A percentile compares a stretch with the other conserved stretches of the same genome.
phyloP scores from a whole-genome alignment of 169 alveolate genomes.

The Cryptosporidium parvum region DNA sequence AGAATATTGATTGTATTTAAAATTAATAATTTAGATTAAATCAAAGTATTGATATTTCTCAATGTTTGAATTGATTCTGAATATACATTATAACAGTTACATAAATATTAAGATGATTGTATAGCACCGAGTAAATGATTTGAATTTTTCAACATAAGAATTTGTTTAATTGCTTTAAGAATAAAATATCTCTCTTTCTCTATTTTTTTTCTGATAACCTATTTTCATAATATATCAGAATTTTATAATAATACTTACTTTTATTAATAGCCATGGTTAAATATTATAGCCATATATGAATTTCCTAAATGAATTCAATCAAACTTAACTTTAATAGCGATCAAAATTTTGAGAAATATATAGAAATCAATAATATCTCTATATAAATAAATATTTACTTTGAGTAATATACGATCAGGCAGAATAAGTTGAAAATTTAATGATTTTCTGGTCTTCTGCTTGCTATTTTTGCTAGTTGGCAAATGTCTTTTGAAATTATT shows the following conservation, averaged over 20 bases:
- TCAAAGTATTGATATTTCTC: background rate
- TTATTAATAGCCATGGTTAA: slow-evolving; percentile 48
- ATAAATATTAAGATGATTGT: background rate
- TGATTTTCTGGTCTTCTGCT: background rate
- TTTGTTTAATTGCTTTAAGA: background rate
- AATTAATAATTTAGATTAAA: too few relatives aligned
- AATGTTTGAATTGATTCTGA: too few relatives aligned
- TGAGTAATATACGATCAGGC: too few relatives aligned
- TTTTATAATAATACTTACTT: slow-evolving; percentile 34
- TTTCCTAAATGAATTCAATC: background rate
- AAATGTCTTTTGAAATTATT: background rate
- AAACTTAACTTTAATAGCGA: background rate
- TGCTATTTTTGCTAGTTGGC: background rate
- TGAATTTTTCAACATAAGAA: too few relatives aligned
- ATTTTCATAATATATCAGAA: background rate
- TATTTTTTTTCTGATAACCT: background rate
- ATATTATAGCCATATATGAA: background rate
- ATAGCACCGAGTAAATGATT: background rate
- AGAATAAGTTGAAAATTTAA: background rate
- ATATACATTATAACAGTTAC: too few relatives aligned
- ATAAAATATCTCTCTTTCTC: too few relatives aligned
- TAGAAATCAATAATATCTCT: background rate
- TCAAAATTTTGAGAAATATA: background rate
- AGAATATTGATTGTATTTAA: too few relatives aligned
- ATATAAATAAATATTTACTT: background rate